These are phyloP conservation scores for Berkeleyomyces basicola DNA, from an alignment of 2,329 filamentous ascomycete genomes.

Conservation along the genomic window DNA sequence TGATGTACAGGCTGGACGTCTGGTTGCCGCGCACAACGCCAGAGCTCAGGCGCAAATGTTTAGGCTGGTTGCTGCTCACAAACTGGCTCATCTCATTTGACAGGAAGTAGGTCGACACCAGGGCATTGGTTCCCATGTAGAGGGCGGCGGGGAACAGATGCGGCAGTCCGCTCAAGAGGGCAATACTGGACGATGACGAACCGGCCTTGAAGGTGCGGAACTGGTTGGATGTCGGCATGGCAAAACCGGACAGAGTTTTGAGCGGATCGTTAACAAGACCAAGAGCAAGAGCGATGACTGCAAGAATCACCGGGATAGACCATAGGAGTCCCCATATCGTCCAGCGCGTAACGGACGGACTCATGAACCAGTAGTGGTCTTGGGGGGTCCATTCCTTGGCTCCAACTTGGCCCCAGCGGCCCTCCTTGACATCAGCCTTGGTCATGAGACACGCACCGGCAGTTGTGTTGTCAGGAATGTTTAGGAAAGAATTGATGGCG, in stretches of 20 bases:
- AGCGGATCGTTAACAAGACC: slow-evolving; percentile 19
- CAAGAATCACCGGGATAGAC: slow-evolving; percentile 23
- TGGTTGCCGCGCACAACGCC: slow-evolving; percentile 28
- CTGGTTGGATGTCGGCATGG: slow-evolving; percentile 22
- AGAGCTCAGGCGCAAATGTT: slow-evolving; percentile 31
- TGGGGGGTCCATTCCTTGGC: slow-evolving; percentile 27
- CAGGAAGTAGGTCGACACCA: slow-evolving; percentile 32
- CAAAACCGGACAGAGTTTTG: slow-evolving; percentile 24
- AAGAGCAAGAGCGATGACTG: slow-evolving; percentile 25
- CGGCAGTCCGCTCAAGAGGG: slow-evolving; percentile 29
- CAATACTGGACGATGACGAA: slow-evolving; percentile 18
- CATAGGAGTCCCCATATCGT: slow-evolving; percentile 24
- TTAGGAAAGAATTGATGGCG: slow-evolving; percentile 33
- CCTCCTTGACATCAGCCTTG: slow-evolving; percentile 28
- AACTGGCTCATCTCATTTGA: slow-evolving; percentile 34
- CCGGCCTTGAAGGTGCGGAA: slow-evolving; percentile 20
- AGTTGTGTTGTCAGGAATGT: slow-evolving; percentile 28
- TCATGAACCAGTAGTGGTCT: slow-evolving; percentile 29
- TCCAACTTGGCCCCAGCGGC: slow-evolving; percentile 27
- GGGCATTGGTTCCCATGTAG: slow-evolving; percentile 31
- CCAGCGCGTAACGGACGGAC: slow-evolving; percentile 29
- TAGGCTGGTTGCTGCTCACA: slow-evolving; percentile 18
- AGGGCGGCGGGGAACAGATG: slow-evolving; percentile 32
- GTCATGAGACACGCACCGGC: slow-evolving; percentile 29
- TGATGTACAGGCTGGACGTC: slow-evolving; percentile 31